phyloP scores from a whole-genome alignment of 805 yeast species.

The Candida cerambycidarum region DNA sequence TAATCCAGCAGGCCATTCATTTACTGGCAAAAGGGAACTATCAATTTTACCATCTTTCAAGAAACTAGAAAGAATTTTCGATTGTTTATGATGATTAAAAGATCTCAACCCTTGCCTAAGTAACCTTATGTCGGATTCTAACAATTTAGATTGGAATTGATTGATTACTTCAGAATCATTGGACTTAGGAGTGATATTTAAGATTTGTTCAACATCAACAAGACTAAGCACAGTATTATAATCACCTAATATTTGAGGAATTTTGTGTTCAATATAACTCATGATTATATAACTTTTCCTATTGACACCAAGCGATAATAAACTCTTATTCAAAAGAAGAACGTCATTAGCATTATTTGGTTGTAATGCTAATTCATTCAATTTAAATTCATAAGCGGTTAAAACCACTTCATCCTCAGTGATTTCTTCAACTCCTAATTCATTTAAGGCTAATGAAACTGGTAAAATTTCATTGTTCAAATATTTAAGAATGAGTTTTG shows the following conservation, averaged over 20 bases:
- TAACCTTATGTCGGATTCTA: conserved; percentile 46
- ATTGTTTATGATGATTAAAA: conserved; percentile 54
- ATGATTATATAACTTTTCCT: conserved; percentile 59
- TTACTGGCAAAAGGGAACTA: conserved; percentile 53
- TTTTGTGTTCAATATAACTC: conserved; percentile 49
- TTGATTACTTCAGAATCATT: conserved; percentile 57
- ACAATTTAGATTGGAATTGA: conserved; percentile 37
- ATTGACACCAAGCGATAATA: conserved; percentile 58
- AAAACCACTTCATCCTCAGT: conserved; percentile 63
- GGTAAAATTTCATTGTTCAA: conserved; percentile 36
- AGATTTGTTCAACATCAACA: conserved; percentile 41
- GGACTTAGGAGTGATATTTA: conserved; percentile 53
- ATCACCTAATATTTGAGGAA: conserved; percentile 26
- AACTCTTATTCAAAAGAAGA: conserved; percentile 48
- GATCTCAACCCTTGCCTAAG: conserved; percentile 58
- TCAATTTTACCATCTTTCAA: conserved; percentile 64
- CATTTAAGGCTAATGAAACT: conserved; percentile 31
- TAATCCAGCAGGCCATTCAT: conserved; percentile 85
- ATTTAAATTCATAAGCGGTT: conserved; percentile 69
- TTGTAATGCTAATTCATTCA: conserved; percentile 46
- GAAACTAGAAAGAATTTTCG: conserved; percentile 55
- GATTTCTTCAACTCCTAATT: conserved; percentile 39
- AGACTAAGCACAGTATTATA: conserved; percentile 8
- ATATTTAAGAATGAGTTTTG: conserved; percentile 21
- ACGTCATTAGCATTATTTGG: conserved; percentile 30